Evolutionary conservation across 2,329 filamentous ascomycete genomes (phyloP).

Genomic region (Calonectria naviculata): DNA sequence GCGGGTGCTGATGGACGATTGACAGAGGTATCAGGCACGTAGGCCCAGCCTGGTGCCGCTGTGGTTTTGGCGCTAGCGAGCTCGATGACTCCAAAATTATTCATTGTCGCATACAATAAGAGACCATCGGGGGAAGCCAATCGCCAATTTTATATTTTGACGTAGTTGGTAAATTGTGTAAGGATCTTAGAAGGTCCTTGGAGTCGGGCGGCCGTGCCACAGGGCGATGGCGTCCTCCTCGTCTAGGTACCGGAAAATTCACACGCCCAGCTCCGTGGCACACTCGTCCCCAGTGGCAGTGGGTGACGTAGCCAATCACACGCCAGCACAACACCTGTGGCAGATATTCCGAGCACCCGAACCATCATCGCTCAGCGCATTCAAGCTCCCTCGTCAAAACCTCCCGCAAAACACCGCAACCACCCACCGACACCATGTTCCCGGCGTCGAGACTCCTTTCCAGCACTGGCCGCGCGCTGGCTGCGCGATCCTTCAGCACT

Average conservation of each 20-base stretch:
- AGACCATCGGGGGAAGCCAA: constrained; percentile 9
- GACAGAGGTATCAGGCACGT: constrained; percentile 80
- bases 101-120: constrained; percentile 54
- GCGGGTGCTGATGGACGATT: constrained; percentile 66
- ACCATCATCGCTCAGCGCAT: constrained; percentile 35
- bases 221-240: neutral
- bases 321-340: constrained; percentile 21
- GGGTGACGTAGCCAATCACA: constrained; percentile 42
- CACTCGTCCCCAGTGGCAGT: constrained; percentile 8
- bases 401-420: constrained; percentile 30
- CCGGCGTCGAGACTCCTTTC: constrained; percentile 57
- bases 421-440: constrained; percentile 49
- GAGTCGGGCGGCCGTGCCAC: neutral
- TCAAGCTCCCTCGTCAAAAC: constrained; percentile 23
- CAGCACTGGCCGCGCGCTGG: constrained; percentile 51
- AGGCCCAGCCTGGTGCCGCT: constrained; percentile 88
- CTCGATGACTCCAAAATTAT: constrained; percentile 84
- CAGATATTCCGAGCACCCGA: constrained; percentile 43
- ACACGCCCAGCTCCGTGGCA: constrained; percentile 24
- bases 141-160: neutral
- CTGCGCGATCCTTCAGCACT: constrained; percentile 60
- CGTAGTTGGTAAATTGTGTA: neutral
- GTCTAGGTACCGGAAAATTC: constrained; percentile 33
- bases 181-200: neutral
- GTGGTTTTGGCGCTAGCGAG: constrained; percentile 77